Evolutionary conservation across 202 grass and related monocot genomes (phyloP).

Genomic region (Schoenoplectus triqueter): DNA sequence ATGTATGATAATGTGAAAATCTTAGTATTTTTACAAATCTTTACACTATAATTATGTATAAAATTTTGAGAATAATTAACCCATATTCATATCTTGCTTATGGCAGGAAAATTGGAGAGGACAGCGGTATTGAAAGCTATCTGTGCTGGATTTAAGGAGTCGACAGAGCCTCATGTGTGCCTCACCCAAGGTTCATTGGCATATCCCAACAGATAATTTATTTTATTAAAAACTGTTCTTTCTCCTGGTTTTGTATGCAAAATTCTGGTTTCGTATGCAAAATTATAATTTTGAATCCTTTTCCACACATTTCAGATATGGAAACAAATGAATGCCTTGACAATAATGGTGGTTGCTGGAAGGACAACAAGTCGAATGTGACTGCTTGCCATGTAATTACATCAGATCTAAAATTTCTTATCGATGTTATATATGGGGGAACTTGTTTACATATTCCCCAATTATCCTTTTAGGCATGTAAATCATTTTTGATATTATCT

Average conservation of each 20-base stretch:
- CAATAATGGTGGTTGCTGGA: slow-evolving; percentile 81
- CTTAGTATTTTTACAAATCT: no score
- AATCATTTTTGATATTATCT: background rate
- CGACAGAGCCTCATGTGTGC: slow-evolving; percentile 78
- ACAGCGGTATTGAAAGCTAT: slow-evolving; percentile 74
- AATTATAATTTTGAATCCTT: background rate
- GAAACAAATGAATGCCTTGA: slow-evolving; percentile 75
- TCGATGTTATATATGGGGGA: background rate
- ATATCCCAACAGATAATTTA: background rate
- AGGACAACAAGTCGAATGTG: slow-evolving; percentile 54
- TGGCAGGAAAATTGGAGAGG: slow-evolving; percentile 76
- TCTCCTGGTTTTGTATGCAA: no score
- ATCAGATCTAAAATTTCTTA: no score
- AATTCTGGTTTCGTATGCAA: background rate
- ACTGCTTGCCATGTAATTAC: slow-evolving; percentile 77
- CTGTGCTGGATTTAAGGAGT: slow-evolving; percentile 86
- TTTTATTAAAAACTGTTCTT: background rate
- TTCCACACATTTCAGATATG: slow-evolving; percentile 45
- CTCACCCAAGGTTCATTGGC: slow-evolving; percentile 60
- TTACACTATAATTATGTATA: background rate
- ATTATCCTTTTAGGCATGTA: no score
- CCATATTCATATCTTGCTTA: background rate
- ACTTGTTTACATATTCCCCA: no score
- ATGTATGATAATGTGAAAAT: no score
- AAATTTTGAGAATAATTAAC: background rate